These are phyloP conservation scores for Mortierella hygrophila DNA, from an alignment of 192 early-diverging fungal species.

Conservation along the genomic window DNA sequence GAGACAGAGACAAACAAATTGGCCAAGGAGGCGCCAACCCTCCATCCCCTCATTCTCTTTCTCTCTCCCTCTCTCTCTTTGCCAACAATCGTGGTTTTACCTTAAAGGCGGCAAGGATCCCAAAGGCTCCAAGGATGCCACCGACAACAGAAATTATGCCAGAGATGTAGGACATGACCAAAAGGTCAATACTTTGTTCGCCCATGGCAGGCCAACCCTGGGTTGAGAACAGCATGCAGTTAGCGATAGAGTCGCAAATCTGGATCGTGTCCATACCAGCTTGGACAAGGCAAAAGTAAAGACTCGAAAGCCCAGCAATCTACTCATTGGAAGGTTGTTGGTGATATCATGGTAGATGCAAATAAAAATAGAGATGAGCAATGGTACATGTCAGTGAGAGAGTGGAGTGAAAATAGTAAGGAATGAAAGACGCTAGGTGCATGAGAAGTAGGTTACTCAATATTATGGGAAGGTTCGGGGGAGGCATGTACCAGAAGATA, in stretches of 20 bases:
- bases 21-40: background rate
- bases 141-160: constrained; percentile 33
- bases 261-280: constrained; percentile 32
- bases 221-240: constrained; percentile 37
- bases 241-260: constrained; percentile 24
- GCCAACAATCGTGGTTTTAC: constrained; percentile 18
- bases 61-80: background rate
- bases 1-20: background rate
- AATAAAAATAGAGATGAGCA: background rate
- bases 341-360: background rate
- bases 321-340: background rate
- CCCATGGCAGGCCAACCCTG: constrained; percentile 49
- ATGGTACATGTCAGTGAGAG: background rate
- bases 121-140: constrained; percentile 39
- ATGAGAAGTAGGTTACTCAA: background rate
- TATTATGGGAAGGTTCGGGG: background rate
- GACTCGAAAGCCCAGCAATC: constrained; percentile 30
- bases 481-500: constrained; percentile 33
- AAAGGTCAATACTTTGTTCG: constrained; percentile 33
- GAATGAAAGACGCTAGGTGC: background rate
- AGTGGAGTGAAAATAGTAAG: background rate
- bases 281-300: constrained; percentile 46
- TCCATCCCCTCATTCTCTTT: background rate
- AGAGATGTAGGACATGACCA: constrained; percentile 48
- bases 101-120: constrained; percentile 46